A percentile compares a stretch with the other conserved stretches of the same genome.
Conservation (phyloP, 2,329 filamentous ascomycete species). For the Mollisia scopiformis region DNA sequence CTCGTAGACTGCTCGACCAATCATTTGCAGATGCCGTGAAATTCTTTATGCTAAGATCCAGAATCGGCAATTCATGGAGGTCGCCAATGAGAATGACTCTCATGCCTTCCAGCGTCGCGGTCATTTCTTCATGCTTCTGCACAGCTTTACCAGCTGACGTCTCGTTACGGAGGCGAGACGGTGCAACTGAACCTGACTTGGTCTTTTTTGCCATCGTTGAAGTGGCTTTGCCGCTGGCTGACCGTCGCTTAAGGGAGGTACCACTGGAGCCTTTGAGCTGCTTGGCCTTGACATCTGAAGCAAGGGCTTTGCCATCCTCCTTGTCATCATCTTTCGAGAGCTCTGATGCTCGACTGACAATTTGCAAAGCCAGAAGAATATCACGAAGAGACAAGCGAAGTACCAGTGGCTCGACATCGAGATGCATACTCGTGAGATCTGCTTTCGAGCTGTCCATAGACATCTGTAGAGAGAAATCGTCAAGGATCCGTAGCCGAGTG, state of each 20-base stretch:
- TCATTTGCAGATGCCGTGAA: conserved; percentile 85
- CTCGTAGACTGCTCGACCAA: conserved; percentile 87
- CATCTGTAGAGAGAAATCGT: conserved; percentile 92
- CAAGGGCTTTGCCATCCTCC: conserved; percentile 36
- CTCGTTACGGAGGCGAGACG: conserved; percentile 43
- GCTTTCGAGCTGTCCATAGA: conserved; percentile 74
- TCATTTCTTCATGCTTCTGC: conserved; percentile 71
- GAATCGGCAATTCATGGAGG: conserved; percentile 89
- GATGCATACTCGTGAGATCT: conserved; percentile 75
- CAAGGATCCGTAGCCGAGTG: conserved; percentile 85
- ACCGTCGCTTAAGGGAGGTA: conserved; percentile 53
- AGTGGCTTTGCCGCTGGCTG: conserved; percentile 58
- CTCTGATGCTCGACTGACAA: conserved; percentile 87
- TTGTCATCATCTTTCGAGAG: conserved; percentile 68
- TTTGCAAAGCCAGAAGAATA: conserved; percentile 91
- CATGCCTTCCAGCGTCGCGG: conserved; percentile 84
- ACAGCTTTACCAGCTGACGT: conserved; percentile 46
- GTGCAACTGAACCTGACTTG: conserved; percentile 39
- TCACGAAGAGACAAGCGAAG: conserved; percentile 89
- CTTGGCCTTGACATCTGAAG: conserved; percentile 58
- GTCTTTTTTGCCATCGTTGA: conserved; percentile 53
- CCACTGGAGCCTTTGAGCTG: conserved; percentile 43
- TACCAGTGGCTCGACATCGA: conserved; percentile 90
- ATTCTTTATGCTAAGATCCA: conserved; percentile 91
- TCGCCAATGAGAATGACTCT: conserved; percentile 95